Percentiles rank a stretch among this genome's conserved stretches.
These are phyloP conservation scores for Keithomyces neogunnii DNA, from an alignment of 2,329 filamentous ascomycete genomes.

Conservation along the genomic window DNA sequence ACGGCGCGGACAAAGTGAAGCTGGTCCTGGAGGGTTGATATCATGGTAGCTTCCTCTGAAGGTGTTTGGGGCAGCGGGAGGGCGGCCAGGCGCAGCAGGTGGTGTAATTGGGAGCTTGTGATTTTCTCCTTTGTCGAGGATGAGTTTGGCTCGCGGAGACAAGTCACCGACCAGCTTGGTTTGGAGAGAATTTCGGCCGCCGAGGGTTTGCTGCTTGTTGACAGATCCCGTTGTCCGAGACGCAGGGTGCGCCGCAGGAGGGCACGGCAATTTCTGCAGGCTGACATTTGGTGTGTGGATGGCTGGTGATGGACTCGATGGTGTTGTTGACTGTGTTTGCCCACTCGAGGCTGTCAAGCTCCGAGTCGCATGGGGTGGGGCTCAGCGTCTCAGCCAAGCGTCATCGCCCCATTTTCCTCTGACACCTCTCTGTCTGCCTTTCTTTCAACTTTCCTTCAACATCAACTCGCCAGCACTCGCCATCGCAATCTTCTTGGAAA, in stretches of 20 bases:
- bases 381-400: not conserved
- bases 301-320: not conserved
- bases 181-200: constrained; percentile 48
- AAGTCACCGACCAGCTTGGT: constrained; percentile 77
- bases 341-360: not conserved
- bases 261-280: constrained; percentile 23
- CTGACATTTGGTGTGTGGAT: constrained; percentile 13
- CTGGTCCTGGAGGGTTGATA: constrained; percentile 69
- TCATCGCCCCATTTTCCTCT: not conserved
- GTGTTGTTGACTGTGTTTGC: not conserved
- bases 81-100: constrained; percentile 82
- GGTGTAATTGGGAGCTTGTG: constrained; percentile 61
- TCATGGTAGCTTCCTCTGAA: constrained; percentile 60
- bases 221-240: constrained; percentile 3
- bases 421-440: not conserved
- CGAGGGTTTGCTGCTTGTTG: constrained; percentile 9
- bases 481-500: not conserved
- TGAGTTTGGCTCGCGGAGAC: constrained; percentile 37
- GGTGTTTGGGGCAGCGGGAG: constrained; percentile 61
- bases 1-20: constrained; percentile 86
- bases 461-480: not conserved
- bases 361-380: not conserved
- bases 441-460: not conserved
- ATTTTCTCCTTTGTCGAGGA: constrained; percentile 37
- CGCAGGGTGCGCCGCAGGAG: constrained; percentile 15